Conservation (phyloP, 495 filamentous ascomycete species). For the Rhypophila decipiens region DNA sequence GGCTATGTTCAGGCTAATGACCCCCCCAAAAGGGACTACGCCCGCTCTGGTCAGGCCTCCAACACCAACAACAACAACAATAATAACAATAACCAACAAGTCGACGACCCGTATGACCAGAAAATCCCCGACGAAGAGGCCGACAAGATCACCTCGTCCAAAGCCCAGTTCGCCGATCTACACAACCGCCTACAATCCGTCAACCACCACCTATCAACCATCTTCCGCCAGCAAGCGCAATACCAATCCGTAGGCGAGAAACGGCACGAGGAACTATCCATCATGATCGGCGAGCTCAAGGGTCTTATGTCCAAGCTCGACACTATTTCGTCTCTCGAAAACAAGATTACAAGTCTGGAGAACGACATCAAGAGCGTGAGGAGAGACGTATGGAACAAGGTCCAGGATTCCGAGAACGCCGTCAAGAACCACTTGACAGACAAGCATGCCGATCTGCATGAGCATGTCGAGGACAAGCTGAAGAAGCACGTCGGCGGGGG, state of each 20-base stretch:
- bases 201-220: constrained; percentile 62
- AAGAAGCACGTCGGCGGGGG: constrained; percentile 51
- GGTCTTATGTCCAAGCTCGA: constrained; percentile 32
- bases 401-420: constrained; percentile 67
- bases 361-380: constrained; percentile 55
- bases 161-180: constrained; percentile 71
- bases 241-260: constrained; percentile 46
- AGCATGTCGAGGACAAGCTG: too few relatives aligned
- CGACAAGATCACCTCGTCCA: constrained; percentile 43
- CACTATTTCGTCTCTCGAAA: constrained; percentile 29
- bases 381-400: constrained; percentile 32
- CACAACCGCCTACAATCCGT: constrained; percentile 72
- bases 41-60: background rate
- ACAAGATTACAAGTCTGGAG: constrained; percentile 56
- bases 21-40: constrained; percentile 9
- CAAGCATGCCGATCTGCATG: constrained; percentile 61
- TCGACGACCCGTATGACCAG: constrained; percentile 36
- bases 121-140: constrained; percentile 40
- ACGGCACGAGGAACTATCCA: constrained; percentile 50
- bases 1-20: background rate
- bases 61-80: constrained; percentile 20
- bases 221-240: constrained; percentile 57
- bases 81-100: constrained; percentile 24
- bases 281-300: constrained; percentile 34
- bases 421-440: constrained; percentile 67